Percentiles rank a stretch among this genome's conserved stretches.
Evolutionary conservation across 1,139 yeast species (phyloP).

Genomic region (Candida sp.): DNA sequence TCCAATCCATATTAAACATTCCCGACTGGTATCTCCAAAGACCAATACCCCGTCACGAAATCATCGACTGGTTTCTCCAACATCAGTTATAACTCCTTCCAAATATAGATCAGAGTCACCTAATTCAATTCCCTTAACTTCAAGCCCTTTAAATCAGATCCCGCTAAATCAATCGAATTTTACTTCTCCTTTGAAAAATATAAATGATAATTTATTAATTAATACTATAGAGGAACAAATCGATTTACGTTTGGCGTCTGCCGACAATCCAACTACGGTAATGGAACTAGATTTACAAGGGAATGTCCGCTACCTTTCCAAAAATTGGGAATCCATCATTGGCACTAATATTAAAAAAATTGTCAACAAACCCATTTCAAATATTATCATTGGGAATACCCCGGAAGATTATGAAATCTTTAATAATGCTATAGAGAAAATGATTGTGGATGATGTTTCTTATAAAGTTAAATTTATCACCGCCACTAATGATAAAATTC

Average conservation of each 20-base stretch:
- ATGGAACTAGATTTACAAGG: slow-evolving; percentile 83
- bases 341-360: slow-evolving; percentile 63
- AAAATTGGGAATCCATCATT: slow-evolving; percentile 73
- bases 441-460: slow-evolving; percentile 73
- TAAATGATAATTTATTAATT: slow-evolving; percentile 8
- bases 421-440: slow-evolving; percentile 63
- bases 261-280: slow-evolving; percentile 75
- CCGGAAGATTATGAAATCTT: slow-evolving; percentile 67
- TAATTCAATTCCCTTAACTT: neutral
- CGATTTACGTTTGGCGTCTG: slow-evolving; percentile 55
- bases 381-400: slow-evolving; percentile 60
- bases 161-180: slow-evolving; percentile 1
- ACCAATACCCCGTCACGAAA: neutral
- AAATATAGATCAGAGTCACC: neutral
- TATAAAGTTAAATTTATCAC: slow-evolving; percentile 74
- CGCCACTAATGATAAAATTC: slow-evolving; percentile 37
- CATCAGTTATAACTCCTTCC: neutral
- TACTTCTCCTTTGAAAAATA: slow-evolving; percentile 5
- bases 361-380: slow-evolving; percentile 56
- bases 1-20: neutral
- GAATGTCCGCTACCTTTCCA: slow-evolving; percentile 67
- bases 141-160: slow-evolving; percentile 1
- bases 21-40: neutral
- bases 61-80: slow-evolving; percentile 1
- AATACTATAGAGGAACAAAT: slow-evolving; percentile 38